Base-by-base conservation (phyloP, 2,329 filamentous ascomycete genomes). In the Diaporthe velutina region DNA sequence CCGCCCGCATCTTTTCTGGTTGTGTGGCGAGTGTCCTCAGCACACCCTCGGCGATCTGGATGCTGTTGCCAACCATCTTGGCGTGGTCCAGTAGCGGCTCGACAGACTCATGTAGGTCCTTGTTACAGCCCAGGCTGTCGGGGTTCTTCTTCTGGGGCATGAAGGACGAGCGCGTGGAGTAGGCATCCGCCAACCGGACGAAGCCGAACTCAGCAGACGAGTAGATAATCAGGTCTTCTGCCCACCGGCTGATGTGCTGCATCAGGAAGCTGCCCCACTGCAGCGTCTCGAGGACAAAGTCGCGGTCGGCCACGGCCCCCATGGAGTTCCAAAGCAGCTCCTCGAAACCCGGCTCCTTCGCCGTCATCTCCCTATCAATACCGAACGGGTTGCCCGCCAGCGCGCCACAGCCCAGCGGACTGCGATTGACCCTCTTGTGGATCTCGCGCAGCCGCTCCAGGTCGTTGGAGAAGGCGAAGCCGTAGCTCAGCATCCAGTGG, bases 91-190 rank as follows among this genome's bases (percentile, higher is more conserved):
- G 88, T 83, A 96, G 89, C 12, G 93, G 93, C 84, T 95, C 92
- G 76, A 94, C 92, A 54, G 90, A 91, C 83, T 96, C 94, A 82
- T 96, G 94, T 82, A 81, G 91, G 79, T 90, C 88, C 77, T 93
- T 89, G 10, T 86, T 90, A 17, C 48, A 96, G 80, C 77, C 87
- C 28, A 96, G 87, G 54, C 90, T 92, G 84, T 96, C 94, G 2
- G 89, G 88, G 84, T 96, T 96, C 88, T 95, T 95, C 90, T 96
- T 96, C 83, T 96, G 93, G 8, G 93, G 93, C 93, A 95, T 95
- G 76, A 95, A 86, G 4, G 90, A 92, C 78, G 91, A 93, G 52
- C 94, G 94, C 1, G 94, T 96, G 6, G 90, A 92, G 84, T 96
- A 97, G 0, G 94, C 93, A 80, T 96, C 94, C 9, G 94, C 93